phyloP scores from a whole-genome alignment of 148 eudicot genomes.

The Rhododendron ferrugineum region DNA sequence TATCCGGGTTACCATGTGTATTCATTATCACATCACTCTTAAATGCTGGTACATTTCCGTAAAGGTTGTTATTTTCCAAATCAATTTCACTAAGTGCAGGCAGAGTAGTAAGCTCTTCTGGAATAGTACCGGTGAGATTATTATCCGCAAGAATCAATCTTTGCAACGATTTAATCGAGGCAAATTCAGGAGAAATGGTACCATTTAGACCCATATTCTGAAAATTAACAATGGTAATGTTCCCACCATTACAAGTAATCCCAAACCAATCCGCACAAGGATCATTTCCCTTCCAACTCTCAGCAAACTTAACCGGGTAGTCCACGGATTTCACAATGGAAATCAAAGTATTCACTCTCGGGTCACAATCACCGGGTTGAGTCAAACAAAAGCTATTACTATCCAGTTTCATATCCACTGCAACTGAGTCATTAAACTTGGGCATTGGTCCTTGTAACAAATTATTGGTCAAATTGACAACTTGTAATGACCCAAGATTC shows the following conservation, averaged over 20 bases:
- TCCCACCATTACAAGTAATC: constrained; percentile 66
- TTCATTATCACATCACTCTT: constrained; percentile 43
- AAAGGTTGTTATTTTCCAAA: constrained; percentile 60
- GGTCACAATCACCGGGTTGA: constrained; percentile 66
- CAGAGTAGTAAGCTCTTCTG: constrained; percentile 63
- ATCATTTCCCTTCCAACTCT: constrained; percentile 84
- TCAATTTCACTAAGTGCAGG: constrained; percentile 56
- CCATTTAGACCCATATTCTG: constrained; percentile 76
- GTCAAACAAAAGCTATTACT: constrained; percentile 75
- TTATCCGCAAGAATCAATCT: constrained; percentile 71
- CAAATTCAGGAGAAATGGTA: constrained; percentile 65
- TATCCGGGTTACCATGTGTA: constrained; percentile 52
- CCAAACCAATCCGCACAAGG: constrained; percentile 83
- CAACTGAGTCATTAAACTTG: constrained; percentile 51
- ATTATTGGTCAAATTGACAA: constrained; percentile 88
- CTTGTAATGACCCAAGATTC: constrained; percentile 51
- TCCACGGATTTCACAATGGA: constrained; percentile 55
- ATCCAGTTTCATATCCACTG: constrained; percentile 45
- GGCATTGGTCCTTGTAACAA: constrained; percentile 85
- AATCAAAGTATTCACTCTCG: constrained; percentile 51
- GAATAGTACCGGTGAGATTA: constrained; percentile 76
- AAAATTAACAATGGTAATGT: constrained; percentile 66
- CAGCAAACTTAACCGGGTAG: constrained; percentile 65
- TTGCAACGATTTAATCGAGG: constrained; percentile 63
- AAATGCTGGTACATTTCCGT: constrained; percentile 73